These are phyloP conservation scores for Falciphora oryzae DNA, from an alignment of 2,329 filamentous ascomycete genomes.

Conservation along the genomic window DNA sequence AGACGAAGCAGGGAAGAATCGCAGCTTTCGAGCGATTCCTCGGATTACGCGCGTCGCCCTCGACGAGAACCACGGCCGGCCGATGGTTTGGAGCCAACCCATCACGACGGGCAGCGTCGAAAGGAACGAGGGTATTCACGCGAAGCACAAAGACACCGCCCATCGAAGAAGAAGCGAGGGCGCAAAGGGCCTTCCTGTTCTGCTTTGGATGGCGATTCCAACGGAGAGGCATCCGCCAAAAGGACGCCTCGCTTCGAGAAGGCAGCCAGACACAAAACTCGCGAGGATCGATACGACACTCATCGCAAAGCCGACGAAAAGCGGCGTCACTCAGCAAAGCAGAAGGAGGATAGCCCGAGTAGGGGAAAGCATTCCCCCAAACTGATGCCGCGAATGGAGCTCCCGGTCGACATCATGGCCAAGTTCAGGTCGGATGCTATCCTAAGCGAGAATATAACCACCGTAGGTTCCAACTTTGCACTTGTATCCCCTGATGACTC, in stretches of 20 bases:
- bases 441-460: constrained; percentile 42
- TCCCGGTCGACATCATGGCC: constrained; percentile 43
- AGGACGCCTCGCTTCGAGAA: constrained; percentile 35
- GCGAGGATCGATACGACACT: constrained; percentile 48
- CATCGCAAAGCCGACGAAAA: constrained; percentile 23
- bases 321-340: constrained; percentile 14
- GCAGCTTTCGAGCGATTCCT: neutral
- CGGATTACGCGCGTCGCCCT: neutral
- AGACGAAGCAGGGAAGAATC: neutral
- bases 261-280: constrained; percentile 49
- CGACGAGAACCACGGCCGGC: neutral
- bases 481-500: neutral
- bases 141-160: neutral
- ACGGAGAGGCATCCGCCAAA: neutral
- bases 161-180: neutral
- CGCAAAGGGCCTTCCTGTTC: neutral
- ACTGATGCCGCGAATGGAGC: constrained; percentile 26
- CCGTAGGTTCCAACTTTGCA: constrained; percentile 27
- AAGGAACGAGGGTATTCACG: neutral
- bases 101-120: neutral
- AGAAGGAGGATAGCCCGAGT: constrained; percentile 16
- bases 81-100: neutral
- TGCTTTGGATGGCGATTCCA: neutral
- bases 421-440: constrained; percentile 52
- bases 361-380: constrained; percentile 19